phyloP scores from a whole-genome alignment of 139 green algal species.

The Chlorella vulgaris region DNA sequence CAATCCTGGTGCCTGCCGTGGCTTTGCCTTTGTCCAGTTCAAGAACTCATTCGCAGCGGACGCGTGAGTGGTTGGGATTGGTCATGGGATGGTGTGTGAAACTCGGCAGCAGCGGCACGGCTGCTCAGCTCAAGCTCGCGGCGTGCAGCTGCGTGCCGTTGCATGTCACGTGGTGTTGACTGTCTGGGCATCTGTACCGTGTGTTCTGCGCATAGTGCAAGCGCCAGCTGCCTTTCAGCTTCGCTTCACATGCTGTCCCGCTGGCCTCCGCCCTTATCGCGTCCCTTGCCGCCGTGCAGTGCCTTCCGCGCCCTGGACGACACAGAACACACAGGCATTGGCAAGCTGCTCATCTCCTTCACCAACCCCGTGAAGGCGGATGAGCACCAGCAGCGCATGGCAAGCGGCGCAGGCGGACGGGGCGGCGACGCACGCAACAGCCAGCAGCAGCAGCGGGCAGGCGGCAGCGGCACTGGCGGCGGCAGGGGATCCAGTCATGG shows the following conservation, averaged over 20 bases:
- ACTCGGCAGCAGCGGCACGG: no score
- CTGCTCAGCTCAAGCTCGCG: no score
- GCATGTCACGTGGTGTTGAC: no score
- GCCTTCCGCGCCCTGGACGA: constrained; percentile 51
- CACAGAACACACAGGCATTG: constrained; percentile 49
- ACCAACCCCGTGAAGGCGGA: constrained; percentile 62
- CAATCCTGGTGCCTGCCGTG: not conserved
- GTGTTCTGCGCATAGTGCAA: no score
- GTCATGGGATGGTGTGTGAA: no score
- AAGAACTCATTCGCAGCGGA: constrained; percentile 40
- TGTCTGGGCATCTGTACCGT: no score
- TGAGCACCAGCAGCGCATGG: not conserved
- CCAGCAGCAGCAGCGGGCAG: constrained; percentile 5
- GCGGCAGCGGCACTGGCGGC: not conserved
- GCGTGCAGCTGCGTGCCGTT: no score
- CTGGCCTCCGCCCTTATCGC: no score
- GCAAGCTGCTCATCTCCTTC: constrained; percentile 60
- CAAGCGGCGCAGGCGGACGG: not conserved
- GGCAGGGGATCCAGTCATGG: not conserved
- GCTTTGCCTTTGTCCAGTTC: constrained; percentile 66
- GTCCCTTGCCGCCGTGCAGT: no score
- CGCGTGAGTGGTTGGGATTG: constrained; percentile 20
- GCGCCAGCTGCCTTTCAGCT: not conserved
- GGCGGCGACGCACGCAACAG: not conserved
- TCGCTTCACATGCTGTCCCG: no score